Evolutionary conservation across 2,329 filamentous ascomycete species (phyloP).

Genomic region (Ilyonectria mors-panacis): DNA sequence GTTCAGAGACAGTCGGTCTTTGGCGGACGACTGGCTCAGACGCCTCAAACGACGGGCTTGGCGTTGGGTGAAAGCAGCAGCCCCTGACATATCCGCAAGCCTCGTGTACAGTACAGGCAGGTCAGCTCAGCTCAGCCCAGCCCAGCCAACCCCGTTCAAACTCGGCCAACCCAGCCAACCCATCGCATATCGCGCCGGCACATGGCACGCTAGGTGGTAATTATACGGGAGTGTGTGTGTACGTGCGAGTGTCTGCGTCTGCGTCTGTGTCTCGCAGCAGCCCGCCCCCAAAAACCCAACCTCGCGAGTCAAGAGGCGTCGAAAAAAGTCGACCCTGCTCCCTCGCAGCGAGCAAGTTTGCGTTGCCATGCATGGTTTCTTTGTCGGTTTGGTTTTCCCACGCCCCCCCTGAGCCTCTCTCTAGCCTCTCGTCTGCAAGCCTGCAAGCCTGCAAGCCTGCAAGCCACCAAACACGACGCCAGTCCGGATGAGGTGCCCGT

Average conservation of each 20-base stretch:
- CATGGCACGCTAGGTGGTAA: background rate
- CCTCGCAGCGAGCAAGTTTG: background rate
- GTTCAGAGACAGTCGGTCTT: background rate
- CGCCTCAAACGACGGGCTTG: background rate
- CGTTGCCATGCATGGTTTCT: background rate
- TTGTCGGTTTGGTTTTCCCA: background rate
- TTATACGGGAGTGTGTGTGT: background rate
- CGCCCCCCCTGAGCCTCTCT: too few species aligned
- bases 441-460: background rate
- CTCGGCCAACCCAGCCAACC: background rate
- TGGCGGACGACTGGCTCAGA: background rate
- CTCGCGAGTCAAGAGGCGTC: slow-evolving; percentile 3
- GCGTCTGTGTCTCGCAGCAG: background rate
- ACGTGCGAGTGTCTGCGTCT: background rate
- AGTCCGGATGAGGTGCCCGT: background rate
- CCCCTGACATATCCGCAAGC: background rate
- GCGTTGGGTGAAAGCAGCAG: background rate
- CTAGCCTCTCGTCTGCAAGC: background rate
- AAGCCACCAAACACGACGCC: background rate
- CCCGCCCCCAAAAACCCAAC: background rate
- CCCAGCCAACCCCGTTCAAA: background rate
- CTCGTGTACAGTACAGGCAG: background rate
- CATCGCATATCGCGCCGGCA: background rate
- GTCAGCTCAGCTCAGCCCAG: too few species aligned
- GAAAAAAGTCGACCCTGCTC: background rate